Percentiles rank a stretch among this genome's conserved stretches.
phyloP scores from a whole-genome alignment of 225 moss, liverwort and hornwort species.

The Physcomitrium patens region DNA sequence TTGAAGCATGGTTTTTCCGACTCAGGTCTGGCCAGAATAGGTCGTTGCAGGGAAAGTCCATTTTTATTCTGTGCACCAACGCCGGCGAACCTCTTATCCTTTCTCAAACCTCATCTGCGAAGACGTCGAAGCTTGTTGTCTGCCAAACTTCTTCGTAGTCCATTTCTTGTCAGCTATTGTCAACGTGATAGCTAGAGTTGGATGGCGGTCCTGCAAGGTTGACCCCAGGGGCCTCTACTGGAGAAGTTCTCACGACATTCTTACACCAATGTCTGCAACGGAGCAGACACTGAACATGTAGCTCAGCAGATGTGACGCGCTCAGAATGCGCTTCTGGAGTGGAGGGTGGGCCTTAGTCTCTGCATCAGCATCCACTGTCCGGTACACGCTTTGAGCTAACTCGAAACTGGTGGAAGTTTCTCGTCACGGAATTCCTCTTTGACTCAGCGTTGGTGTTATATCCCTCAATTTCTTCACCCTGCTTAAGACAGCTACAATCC shows the following conservation, averaged over 20 bases:
- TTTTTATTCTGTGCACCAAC: not conserved
- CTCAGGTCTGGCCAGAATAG: constrained; percentile 5
- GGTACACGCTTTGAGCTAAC: not conserved
- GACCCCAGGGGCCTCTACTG: not conserved
- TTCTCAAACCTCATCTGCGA: not conserved
- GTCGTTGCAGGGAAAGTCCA: not conserved
- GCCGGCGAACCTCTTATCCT: not conserved
- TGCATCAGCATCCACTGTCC: constrained; percentile 2
- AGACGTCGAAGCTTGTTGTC: not conserved
- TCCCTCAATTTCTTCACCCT: too few relatives aligned
- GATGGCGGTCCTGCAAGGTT: not conserved
- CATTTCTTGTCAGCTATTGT: constrained; percentile 6
- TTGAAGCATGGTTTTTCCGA: constrained; percentile 7
- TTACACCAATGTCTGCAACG: constrained; percentile 11
- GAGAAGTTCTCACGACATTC: not conserved
- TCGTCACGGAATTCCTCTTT: too few relatives aligned
- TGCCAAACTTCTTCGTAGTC: not conserved
- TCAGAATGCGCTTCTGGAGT: constrained; percentile 6
- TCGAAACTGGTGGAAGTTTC: constrained; percentile 15
- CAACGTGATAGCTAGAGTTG: constrained; percentile 1
- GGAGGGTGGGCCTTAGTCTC: not conserved
- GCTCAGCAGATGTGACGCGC: constrained; percentile 27
- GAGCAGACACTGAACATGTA: constrained; percentile 6
- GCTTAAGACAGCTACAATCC: not conserved
- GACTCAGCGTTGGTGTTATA: too few relatives aligned